Conservation (phyloP, 1,139 yeast species). For the Geotrichum bryndzae region DNA sequence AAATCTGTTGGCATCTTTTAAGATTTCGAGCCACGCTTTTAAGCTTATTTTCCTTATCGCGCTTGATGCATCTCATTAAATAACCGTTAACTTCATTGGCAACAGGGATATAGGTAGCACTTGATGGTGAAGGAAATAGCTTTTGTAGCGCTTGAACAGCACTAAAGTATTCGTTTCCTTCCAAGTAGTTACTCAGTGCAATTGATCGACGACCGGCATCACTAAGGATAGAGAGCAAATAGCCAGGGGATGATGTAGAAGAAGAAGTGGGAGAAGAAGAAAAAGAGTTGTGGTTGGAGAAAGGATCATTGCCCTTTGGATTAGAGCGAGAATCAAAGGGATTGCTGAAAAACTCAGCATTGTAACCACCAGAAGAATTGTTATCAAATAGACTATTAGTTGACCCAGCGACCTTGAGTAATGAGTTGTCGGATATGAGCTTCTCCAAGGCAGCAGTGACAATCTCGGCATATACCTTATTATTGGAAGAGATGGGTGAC, state of each 20-base stretch:
- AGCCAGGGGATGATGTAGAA: conserved; percentile 14
- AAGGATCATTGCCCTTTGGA: background rate
- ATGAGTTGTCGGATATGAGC: conserved; percentile 12
- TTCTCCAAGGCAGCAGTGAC: conserved; percentile 11
- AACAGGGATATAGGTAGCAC: conserved; percentile 20
- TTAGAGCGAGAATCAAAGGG: background rate
- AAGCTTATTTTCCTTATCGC: conserved; percentile 22
- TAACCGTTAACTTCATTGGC: conserved; percentile 24
- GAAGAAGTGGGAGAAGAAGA: background rate
- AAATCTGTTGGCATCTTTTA: conserved; percentile 21
- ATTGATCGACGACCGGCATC: conserved; percentile 24
- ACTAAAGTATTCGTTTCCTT: conserved; percentile 26
- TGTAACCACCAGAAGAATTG: background rate
- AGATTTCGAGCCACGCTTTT: conserved; percentile 19
- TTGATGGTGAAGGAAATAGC: conserved; percentile 22
- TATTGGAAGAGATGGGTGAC: conserved; percentile 11
- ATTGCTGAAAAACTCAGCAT: background rate
- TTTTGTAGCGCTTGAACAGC: conserved; percentile 24
- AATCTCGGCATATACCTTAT: conserved; percentile 10
- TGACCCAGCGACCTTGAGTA: background rate
- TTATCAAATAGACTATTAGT: background rate
- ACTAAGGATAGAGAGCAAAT: conserved; percentile 21
- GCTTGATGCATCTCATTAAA: conserved; percentile 21
- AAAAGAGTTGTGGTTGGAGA: background rate
- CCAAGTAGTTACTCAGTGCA: conserved; percentile 24